Evolutionary conservation across 108 stramenopile genomes (phyloP).

Genomic region (Pseudonitzschia delicatissima): DNA sequence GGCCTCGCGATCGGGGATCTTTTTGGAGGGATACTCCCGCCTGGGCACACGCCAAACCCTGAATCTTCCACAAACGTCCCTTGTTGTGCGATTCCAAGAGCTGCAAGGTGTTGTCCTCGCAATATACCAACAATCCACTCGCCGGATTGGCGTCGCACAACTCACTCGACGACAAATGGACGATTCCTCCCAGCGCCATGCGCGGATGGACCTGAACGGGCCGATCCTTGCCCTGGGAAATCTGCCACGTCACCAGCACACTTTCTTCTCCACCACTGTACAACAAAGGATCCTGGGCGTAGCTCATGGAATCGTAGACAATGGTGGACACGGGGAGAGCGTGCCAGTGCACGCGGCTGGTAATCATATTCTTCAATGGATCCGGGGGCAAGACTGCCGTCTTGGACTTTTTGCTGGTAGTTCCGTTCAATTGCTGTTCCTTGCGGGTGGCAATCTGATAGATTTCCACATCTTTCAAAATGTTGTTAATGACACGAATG

Average conservation of each 20-base stretch:
- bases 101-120: slow-evolving; percentile 69
- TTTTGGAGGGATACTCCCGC: slow-evolving; percentile 8
- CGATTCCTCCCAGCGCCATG: slow-evolving; percentile 58
- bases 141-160: slow-evolving; percentile 13
- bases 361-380: slow-evolving; percentile 45
- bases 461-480: slow-evolving; percentile 38
- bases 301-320: slow-evolving; percentile 32
- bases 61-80: slow-evolving; percentile 54
- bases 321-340: slow-evolving; percentile 66
- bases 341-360: slow-evolving; percentile 74
- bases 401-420: background rate
- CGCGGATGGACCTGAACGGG: slow-evolving; percentile 65
- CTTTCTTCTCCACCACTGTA: slow-evolving; percentile 78
- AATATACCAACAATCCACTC: slow-evolving; percentile 48
- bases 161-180: slow-evolving; percentile 32
- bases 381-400: slow-evolving; percentile 24
- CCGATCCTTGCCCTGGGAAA: slow-evolving; percentile 50
- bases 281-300: slow-evolving; percentile 39
- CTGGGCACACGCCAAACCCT: slow-evolving; percentile 45
- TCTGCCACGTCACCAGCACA: slow-evolving; percentile 77
- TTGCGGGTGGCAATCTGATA: slow-evolving; percentile 28
- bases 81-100: slow-evolving; percentile 63
- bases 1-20: slow-evolving; percentile 15
- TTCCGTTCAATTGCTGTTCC: background rate
- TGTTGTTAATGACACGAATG: slow-evolving; percentile 50